Evolutionary conservation across 768 basidiomycete species (phyloP).

Genomic region (Macrolepiota dolichaula): DNA sequence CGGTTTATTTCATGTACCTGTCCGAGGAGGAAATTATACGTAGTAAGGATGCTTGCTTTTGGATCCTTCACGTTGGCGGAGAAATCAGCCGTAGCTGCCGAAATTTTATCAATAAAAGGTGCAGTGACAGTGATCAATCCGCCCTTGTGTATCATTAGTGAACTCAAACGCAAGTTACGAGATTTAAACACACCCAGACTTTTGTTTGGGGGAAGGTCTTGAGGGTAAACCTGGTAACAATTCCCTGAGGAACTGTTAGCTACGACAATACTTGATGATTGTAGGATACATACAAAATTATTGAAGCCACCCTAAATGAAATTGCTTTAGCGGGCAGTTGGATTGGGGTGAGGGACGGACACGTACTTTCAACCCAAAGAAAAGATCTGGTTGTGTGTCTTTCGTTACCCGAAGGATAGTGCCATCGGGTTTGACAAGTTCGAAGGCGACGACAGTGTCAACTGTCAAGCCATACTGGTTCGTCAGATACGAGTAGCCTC

Average conservation of each 20-base stretch:
- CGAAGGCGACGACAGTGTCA: slow-evolving; percentile 54
- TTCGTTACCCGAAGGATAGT: slow-evolving; percentile 33
- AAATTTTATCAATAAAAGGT: slow-evolving; percentile 21
- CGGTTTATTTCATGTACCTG: neutral
- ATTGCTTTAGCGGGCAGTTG: neutral
- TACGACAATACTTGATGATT: neutral
- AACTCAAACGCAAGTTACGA: neutral
- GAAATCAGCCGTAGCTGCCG: slow-evolving; percentile 38
- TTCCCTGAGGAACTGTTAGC: slow-evolving; percentile 32
- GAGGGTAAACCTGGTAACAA: slow-evolving; percentile 57
- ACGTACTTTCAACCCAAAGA: slow-evolving; percentile 30
- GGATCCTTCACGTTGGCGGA: slow-evolving; percentile 41
- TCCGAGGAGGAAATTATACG: slow-evolving; percentile 34
- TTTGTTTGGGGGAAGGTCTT: slow-evolving; percentile 49
- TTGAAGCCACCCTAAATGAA: slow-evolving; percentile 53
- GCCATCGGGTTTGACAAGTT: slow-evolving; percentile 57
- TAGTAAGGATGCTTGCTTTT: slow-evolving; percentile 47
- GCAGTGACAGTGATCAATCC: slow-evolving; percentile 38
- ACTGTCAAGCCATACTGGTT: slow-evolving; percentile 58
- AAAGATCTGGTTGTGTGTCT: slow-evolving; percentile 31
- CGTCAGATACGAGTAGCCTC: slow-evolving; percentile 62
- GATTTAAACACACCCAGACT: slow-evolving; percentile 49
- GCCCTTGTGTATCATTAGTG: slow-evolving; percentile 30
- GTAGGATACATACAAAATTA: slow-evolving; percentile 40
- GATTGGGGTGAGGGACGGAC: neutral